A percentile compares a stretch with the other conserved stretches of the same genome.
phyloP scores from a whole-genome alignment of 352 stramenopile species.

The Poterioochromonas sp. region DNA sequence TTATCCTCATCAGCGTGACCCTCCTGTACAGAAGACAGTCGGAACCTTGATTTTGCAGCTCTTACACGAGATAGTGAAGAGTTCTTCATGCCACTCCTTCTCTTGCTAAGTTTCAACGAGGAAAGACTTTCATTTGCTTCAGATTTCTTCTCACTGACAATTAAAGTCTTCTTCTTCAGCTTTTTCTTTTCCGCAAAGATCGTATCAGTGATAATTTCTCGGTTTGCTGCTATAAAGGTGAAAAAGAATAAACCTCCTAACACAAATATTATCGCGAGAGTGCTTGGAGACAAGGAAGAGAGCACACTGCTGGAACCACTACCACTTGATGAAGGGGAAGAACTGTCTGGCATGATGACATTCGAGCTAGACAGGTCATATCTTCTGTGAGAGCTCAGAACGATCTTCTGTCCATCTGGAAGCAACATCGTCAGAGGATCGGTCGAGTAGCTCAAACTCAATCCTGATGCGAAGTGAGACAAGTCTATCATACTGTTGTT shows the following conservation, averaged over 20 bases:
- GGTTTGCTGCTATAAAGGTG: slow-evolving; percentile 11
- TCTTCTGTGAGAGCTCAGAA: slow-evolving; percentile 7
- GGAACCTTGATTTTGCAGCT: slow-evolving; percentile 11
- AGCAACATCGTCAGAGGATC: slow-evolving; percentile 10
- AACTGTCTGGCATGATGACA: slow-evolving; percentile 7
- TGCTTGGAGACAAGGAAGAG: not conserved
- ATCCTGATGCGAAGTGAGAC: slow-evolving; percentile 10
- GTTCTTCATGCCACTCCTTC: slow-evolving; percentile 7
- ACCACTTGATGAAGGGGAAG: slow-evolving; percentile 10
- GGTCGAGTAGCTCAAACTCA: slow-evolving; percentile 10
- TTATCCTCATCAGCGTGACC: slow-evolving; percentile 10
- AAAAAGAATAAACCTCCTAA: slow-evolving; percentile 17
- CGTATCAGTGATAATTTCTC: slow-evolving; percentile 14
- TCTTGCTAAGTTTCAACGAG: slow-evolving; percentile 13
- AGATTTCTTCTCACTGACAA: slow-evolving; percentile 6
- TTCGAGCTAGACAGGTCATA: slow-evolving; percentile 11
- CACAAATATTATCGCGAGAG: slow-evolving; percentile 9
- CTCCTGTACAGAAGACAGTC: slow-evolving; percentile 5
- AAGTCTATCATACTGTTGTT: slow-evolving; percentile 12
- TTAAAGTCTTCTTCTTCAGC: slow-evolving; percentile 14
- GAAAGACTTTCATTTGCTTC: slow-evolving; percentile 10
- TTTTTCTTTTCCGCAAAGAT: slow-evolving; percentile 15
- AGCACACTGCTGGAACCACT: slow-evolving; percentile 1
- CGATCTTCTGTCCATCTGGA: slow-evolving; percentile 10
- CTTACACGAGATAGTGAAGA: slow-evolving; percentile 13